Evolutionary conservation across 2,329 filamentous ascomycete genomes (phyloP), one percentile per base, ranked within the genome.

Genomic region (Coccinonectria pachysandricola): DNA sequence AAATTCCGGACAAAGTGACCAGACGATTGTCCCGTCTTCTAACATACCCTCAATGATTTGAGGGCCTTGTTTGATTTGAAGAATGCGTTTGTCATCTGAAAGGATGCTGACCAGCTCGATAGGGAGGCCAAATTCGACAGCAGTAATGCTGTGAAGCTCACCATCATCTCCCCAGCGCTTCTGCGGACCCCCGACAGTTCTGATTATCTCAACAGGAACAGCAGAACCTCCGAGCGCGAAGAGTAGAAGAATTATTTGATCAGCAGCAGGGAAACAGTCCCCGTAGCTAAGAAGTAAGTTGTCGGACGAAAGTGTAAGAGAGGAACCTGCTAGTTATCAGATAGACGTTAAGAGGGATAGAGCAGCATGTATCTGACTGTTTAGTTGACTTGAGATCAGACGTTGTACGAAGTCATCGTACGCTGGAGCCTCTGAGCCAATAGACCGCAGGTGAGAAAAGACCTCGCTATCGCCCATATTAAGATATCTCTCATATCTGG

Each of bases 401-500:
- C 31, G 31, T 15, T 45, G 46, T 2, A 47, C 42, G n/a, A 43
- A 32, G 2, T 22, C 12, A 1, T 27, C 32, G 8, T 47, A 38
- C 10, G 37, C 21, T 3, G 35, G 32, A 2, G 33, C 32, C 1
- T 31, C 26, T 2, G 35, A 26, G 0, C 37, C 38, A 1, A 54
- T 20, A 1, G 32, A 37, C 2, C 24, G 17, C 3, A 54, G 17
- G 21, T 54, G 51, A 7, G 26, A 30, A n/a, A 54, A 50, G 0
- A 41, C 34, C 5, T 46, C 41, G 4, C 45, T 45, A 8, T 54
- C 51, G 6, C 54, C 51, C 34, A 53, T 43, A 13, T 49, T 50
- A 1, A 54, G 26, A 30, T 54, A 54, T 17, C 51, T 34, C 24
- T 54, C 51, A 7, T 53, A 54, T 5, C 51, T 50, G 26, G 3